Evolutionary conservation across 352 stramenopile species (phyloP).

Genomic region (Phytophthora quininea): DNA sequence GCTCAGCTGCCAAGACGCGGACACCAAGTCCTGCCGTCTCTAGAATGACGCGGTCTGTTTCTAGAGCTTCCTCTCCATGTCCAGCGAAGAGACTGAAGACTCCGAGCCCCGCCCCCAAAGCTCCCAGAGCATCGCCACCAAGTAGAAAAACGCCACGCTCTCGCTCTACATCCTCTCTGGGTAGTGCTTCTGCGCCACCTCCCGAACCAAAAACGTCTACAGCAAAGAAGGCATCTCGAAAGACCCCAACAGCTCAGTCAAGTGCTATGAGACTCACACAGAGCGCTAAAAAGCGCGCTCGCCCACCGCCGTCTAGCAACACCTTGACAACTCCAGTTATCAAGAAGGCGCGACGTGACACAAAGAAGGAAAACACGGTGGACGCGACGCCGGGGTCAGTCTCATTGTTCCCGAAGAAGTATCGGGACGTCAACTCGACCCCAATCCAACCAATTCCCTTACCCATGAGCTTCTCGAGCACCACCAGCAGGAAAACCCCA

Average conservation of each 20-base stretch:
- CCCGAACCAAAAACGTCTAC: slow-evolving; percentile 15
- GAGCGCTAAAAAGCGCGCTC: slow-evolving; percentile 27
- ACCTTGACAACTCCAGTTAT: slow-evolving; percentile 35
- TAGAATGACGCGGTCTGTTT: slow-evolving; percentile 12
- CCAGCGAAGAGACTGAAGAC: slow-evolving; percentile 10
- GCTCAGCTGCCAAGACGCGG: slow-evolving; percentile 32
- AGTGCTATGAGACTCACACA: slow-evolving; percentile 27
- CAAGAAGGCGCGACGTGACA: slow-evolving; percentile 31
- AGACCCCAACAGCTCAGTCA: slow-evolving; percentile 10
- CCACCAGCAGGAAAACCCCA: slow-evolving; percentile 33
- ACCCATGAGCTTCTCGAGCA: slow-evolving; percentile 39
- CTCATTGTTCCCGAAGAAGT: slow-evolving; percentile 36
- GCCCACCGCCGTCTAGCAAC: slow-evolving; percentile 14
- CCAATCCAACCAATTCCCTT: slow-evolving; percentile 28
- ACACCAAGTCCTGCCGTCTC: slow-evolving; percentile 26
- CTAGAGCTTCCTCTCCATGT: slow-evolving; percentile 17
- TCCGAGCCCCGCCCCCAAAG: not conserved
- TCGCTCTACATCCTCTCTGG: slow-evolving; percentile 17
- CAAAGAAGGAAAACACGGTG: slow-evolving; percentile 22
- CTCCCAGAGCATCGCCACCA: not conserved
- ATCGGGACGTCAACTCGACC: slow-evolving; percentile 34
- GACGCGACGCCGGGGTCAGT: slow-evolving; percentile 36
- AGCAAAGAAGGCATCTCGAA: slow-evolving; percentile 27
- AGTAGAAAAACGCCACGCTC: not conserved
- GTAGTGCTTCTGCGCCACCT: slow-evolving; percentile 25